These are phyloP conservation scores for Diaporthe sp. DNA, from an alignment of 2,329 filamentous ascomycete genomes.

Conservation along the genomic window DNA sequence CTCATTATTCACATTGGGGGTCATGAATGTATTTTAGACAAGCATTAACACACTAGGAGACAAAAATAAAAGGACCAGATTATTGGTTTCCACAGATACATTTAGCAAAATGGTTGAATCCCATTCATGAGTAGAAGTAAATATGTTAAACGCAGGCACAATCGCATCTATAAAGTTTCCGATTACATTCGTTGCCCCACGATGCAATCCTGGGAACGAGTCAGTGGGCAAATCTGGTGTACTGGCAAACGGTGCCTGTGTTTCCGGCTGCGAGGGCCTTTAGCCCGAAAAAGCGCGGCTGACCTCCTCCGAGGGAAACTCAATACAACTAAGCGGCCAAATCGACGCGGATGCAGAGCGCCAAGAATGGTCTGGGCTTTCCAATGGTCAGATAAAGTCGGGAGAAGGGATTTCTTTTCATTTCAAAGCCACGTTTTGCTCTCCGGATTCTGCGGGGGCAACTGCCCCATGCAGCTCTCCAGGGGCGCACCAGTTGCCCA, in stretches of 20 bases:
- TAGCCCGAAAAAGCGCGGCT: slow-evolving; percentile 34
- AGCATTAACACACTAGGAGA: too few relatives aligned
- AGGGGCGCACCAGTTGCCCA: neutral
- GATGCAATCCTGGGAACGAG: neutral
- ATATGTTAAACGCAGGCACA: neutral
- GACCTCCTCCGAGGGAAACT: slow-evolving; percentile 33
- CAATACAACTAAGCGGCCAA: slow-evolving; percentile 10
- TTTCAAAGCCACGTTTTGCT: neutral
- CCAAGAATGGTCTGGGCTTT: slow-evolving; percentile 21
- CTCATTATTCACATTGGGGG: too few relatives aligned
- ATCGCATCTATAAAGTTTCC: too few relatives aligned
- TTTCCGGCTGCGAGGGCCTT: slow-evolving; percentile 27
- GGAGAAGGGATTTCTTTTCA: neutral
- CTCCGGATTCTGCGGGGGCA: neutral
- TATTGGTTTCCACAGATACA: too few relatives aligned
- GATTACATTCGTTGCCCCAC: too few relatives aligned
- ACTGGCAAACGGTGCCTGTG: neutral
- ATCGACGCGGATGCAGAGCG: slow-evolving; percentile 4
- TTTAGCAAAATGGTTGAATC: too few relatives aligned
- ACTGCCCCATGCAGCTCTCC: neutral
- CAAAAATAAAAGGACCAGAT: too few relatives aligned
- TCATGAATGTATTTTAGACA: too few relatives aligned
- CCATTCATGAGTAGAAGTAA: too few relatives aligned
- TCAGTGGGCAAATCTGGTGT: neutral
- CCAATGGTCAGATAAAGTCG: slow-evolving; percentile 35